phyloP scores from a whole-genome alignment of 306 rosid genomes.

The Trichosanthes truncata region DNA sequence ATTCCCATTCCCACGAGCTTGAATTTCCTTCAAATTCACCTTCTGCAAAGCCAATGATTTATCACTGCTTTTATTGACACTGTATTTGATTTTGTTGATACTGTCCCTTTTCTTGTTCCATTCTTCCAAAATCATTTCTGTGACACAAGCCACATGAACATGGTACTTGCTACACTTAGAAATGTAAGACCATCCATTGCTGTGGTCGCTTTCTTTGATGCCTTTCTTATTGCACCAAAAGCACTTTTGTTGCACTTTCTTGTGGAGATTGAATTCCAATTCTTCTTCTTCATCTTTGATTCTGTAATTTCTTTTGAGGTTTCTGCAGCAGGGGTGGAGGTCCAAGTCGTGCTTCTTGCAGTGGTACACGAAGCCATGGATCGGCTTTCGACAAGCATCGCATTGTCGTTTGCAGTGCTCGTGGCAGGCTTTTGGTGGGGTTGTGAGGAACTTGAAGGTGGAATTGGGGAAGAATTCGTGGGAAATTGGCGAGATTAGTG shows the following conservation, averaged over 20 bases:
- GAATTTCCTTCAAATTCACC: not conserved
- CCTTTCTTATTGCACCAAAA: not conserved
- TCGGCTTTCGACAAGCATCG: not conserved
- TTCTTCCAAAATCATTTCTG: not conserved
- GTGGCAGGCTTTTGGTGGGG: not conserved
- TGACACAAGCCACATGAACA: constrained; percentile 9
- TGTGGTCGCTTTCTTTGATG: not conserved
- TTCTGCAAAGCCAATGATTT: not conserved
- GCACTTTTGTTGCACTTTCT: not conserved
- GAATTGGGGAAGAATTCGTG: not conserved
- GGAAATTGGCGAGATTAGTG: not conserved
- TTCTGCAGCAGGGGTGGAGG: not conserved
- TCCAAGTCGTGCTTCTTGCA: not conserved
- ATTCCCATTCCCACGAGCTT: not conserved
- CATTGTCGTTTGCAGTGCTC: not conserved
- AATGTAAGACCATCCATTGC: constrained; percentile 13
- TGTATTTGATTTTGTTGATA: not conserved
- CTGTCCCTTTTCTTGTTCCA: not conserved
- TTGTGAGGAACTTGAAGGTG: not conserved
- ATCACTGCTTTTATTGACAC: not conserved
- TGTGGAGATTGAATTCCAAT: not conserved
- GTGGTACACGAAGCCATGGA: not conserved
- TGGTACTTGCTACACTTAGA: not conserved
- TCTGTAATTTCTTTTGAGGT: not conserved
- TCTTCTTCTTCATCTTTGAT: not conserved